A percentile compares a stretch with the other conserved stretches of the same genome.
Conservation (phyloP, 805 yeast species). For the Cyberlindnera meyerae region DNA sequence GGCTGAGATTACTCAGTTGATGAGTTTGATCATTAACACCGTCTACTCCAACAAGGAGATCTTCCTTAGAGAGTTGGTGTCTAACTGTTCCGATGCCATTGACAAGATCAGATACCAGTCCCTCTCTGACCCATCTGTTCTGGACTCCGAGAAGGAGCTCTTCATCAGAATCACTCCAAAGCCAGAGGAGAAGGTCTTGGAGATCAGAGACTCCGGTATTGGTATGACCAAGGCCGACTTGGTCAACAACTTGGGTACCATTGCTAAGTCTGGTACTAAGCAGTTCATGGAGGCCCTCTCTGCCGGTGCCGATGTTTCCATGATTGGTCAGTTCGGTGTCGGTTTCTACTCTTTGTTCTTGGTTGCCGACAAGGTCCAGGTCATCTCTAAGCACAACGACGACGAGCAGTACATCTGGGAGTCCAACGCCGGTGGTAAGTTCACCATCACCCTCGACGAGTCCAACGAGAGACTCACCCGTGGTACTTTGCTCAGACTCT, state of each 20-base stretch:
- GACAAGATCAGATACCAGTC: conserved; percentile 98
- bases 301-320: conserved; percentile 99
- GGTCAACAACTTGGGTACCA: conserved; percentile 98
- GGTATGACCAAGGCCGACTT: conserved; percentile 99
- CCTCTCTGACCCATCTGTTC: conserved; percentile 81
- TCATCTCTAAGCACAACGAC: conserved; percentile 95
- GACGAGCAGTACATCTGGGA: conserved; percentile 99
- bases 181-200: conserved; percentile 90
- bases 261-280: conserved; percentile 99
- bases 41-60: conserved; percentile 99
- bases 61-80: conserved; percentile 96
- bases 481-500: conserved; percentile 93
- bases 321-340: conserved; percentile 99
- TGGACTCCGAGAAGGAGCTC: conserved; percentile 93
- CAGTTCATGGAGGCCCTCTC: conserved; percentile 99
- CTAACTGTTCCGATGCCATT: conserved; percentile 98
- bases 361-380: conserved; percentile 99
- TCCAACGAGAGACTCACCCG: conserved; percentile 81
- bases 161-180: conserved; percentile 96
- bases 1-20: conserved; percentile 99
- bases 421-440: conserved; percentile 99
- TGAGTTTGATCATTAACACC: conserved; percentile 99
- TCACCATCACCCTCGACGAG: conserved; percentile 91
- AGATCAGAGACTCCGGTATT: conserved; percentile 98
- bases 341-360: conserved; percentile 99